Evolutionary conservation across 345 rosid genomes (phyloP).

Genomic region (Durio zibethinus): DNA sequence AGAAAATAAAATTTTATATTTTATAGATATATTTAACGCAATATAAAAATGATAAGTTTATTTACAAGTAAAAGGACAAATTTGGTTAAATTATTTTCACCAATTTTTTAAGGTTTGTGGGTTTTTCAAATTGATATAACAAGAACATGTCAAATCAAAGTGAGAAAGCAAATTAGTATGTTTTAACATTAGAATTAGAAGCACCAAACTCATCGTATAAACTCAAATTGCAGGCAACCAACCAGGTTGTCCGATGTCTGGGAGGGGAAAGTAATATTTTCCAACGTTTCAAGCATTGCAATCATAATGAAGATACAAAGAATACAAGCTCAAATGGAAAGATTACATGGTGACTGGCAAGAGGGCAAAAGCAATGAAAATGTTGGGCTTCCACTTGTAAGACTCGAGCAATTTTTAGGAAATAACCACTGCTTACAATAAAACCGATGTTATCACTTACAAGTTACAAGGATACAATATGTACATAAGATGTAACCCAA

Average conservation of each 20-base stretch:
- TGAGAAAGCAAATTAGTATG: neutral
- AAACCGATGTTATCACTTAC: neutral
- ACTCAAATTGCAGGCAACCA: neutral
- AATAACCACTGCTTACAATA: too few relatives aligned
- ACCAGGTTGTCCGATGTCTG: neutral
- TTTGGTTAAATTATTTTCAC: too few relatives aligned
- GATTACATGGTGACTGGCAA: conserved; percentile 2
- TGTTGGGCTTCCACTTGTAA: too few relatives aligned
- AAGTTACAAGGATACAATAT: neutral
- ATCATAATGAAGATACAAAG: neutral
- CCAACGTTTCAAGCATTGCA: neutral
- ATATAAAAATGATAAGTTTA: too few relatives aligned
- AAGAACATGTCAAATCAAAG: too few relatives aligned
- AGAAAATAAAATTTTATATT: too few relatives aligned
- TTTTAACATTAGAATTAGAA: neutral
- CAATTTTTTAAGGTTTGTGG: too few relatives aligned
- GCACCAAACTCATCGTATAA: neutral
- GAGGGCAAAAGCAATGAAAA: neutral
- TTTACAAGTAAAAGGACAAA: too few relatives aligned
- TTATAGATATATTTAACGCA: too few relatives aligned
- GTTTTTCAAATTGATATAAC: too few relatives aligned
- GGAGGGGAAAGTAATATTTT: neutral
- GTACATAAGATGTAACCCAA: neutral
- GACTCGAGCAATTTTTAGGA: too few relatives aligned
- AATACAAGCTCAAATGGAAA: neutral